A percentile compares a stretch with the other conserved stretches of the same genome.
These are phyloP conservation scores for Geotrichum bryndzae DNA, from an alignment of 1,139 yeast species.

Conservation along the genomic window DNA sequence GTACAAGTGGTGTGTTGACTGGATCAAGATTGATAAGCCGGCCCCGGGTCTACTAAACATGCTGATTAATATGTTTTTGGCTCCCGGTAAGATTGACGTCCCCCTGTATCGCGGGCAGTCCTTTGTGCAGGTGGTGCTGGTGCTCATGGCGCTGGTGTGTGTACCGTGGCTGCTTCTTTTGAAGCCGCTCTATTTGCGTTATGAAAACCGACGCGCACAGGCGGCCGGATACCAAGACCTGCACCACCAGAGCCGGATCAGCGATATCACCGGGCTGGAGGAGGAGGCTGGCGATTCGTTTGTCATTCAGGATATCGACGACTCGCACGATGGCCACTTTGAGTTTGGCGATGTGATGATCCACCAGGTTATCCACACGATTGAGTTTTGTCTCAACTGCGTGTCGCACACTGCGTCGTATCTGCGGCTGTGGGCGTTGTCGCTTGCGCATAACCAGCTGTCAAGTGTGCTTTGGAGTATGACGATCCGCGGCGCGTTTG, in stretches of 20 bases:
- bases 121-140: slow-evolving; percentile 64
- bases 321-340: slow-evolving; percentile 48
- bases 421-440: slow-evolving; percentile 92
- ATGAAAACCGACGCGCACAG: slow-evolving; percentile 36
- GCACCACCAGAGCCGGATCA: slow-evolving; percentile 22
- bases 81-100: slow-evolving; percentile 87
- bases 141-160: slow-evolving; percentile 75
- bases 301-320: slow-evolving; percentile 37
- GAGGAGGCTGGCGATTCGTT: slow-evolving; percentile 32
- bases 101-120: slow-evolving; percentile 81
- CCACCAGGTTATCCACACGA: slow-evolving; percentile 96
- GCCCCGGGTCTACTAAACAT: slow-evolving; percentile 94
- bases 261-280: slow-evolving; percentile 29
- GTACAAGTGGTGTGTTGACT: slow-evolving; percentile 92
- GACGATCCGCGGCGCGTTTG: slow-evolving; percentile 86
- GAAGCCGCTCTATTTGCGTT: slow-evolving; percentile 74
- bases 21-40: slow-evolving; percentile 67
- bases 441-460: slow-evolving; percentile 94
- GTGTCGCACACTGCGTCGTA: slow-evolving; percentile 98
- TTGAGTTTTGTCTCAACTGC: slow-evolving; percentile 95
- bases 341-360: slow-evolving; percentile 90
- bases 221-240: slow-evolving; percentile 22
- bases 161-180: slow-evolving; percentile 89
- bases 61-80: slow-evolving; percentile 90
- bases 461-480: slow-evolving; percentile 92